phyloP scores from a whole-genome alignment of 1,284 basidiomycete genomes.

The Apiotrichum laibachii region DNA sequence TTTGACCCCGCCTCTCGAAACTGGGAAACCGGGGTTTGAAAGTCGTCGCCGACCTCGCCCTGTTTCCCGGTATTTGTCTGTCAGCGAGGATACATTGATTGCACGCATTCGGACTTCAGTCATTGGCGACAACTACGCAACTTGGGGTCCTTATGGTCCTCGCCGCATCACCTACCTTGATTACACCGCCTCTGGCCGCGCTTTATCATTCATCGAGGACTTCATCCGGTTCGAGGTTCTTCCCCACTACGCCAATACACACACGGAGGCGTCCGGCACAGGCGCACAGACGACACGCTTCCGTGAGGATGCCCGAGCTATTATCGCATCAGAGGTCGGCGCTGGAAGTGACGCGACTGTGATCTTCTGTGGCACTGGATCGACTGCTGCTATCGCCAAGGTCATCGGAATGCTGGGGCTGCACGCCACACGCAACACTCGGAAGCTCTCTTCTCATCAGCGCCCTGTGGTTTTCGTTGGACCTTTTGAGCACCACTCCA shows the following conservation, averaged over 20 bases:
- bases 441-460: neutral
- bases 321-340: conserved; percentile 5
- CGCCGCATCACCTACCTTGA: conserved; percentile 12
- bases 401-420: conserved; percentile 5
- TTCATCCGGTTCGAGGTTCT: conserved; percentile 9
- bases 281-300: conserved; percentile 9
- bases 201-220: conserved; percentile 8
- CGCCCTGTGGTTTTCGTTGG: conserved; percentile 15
- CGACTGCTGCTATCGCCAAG: conserved; percentile 14
- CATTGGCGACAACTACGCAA: conserved; percentile 5
- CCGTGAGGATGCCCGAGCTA: conserved; percentile 10
- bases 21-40: no score
- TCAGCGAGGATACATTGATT: neutral
- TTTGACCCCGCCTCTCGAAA: no score
- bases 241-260: conserved; percentile 18
- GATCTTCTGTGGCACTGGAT: conserved; percentile 14
- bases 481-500: conserved; percentile 20
- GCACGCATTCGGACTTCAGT: neutral
- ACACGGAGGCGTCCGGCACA: conserved; percentile 11
- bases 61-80: no score
- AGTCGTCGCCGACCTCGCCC: no score
- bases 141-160: neutral
- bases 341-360: neutral
- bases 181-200: conserved; percentile 8
- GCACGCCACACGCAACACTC: neutral